Percentiles rank a stretch among this genome's conserved stretches.
These are phyloP conservation scores for Panicum miliaceum DNA, from an alignment of 176 grass and related monocot genomes.

Conservation along the genomic window DNA sequence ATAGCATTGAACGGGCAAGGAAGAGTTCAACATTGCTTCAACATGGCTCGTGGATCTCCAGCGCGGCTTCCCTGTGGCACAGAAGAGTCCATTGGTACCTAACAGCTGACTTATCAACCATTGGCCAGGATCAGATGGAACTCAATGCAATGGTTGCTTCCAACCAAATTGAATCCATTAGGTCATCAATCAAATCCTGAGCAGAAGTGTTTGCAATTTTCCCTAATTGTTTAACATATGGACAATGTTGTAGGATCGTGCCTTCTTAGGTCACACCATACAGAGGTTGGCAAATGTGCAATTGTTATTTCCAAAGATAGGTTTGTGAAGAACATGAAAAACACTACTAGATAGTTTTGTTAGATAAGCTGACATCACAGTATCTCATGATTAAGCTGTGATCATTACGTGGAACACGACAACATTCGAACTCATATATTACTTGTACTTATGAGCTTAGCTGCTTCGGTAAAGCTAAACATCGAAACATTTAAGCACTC, in stretches of 20 bases:
- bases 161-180: neutral
- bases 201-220: neutral
- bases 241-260: neutral
- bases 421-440: neutral
- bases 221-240: constrained; percentile 7
- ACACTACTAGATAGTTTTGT: neutral
- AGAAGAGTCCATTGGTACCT: too few relatives aligned
- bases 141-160: neutral
- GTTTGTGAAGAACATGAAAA: constrained; percentile 16
- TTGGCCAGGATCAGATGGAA: neutral
- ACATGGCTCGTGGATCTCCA: too few relatives aligned
- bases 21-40: too few relatives aligned
- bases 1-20: too few relatives aligned
- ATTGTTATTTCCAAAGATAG: neutral
- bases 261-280: neutral
- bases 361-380: neutral
- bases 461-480: neutral
- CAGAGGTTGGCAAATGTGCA: neutral
- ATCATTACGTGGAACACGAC: constrained; percentile 26
- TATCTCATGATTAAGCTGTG: neutral
- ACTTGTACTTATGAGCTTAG: neutral
- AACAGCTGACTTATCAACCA: neutral
- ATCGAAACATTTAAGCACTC: neutral
- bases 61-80: too few relatives aligned
- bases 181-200: neutral